Evolutionary conservation across 257 asterid genomes (phyloP).

Genomic region (Anisodus tanguticus): DNA sequence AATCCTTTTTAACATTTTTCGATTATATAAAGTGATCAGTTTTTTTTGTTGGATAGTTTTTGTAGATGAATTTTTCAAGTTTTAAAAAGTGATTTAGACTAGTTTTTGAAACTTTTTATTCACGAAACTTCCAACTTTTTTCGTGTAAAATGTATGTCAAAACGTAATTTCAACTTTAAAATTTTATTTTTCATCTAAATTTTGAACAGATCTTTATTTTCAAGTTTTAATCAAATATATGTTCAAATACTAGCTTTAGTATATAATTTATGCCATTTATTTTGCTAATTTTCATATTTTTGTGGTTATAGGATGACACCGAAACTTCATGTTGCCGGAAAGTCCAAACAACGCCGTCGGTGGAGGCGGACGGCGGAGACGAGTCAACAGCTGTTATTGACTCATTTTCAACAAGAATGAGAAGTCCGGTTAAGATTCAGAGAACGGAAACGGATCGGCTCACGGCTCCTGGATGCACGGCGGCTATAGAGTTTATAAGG

Average conservation of each 20-base stretch:
- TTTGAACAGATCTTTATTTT: too few species aligned
- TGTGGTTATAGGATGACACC: constrained; percentile 39
- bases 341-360: constrained; percentile 22
- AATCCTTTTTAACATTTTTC: too few species aligned
- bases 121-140: too few species aligned
- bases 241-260: too few species aligned
- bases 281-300: not conserved
- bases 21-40: not conserved
- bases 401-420: not conserved
- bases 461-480: constrained; percentile 27
- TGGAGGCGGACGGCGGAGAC: constrained; percentile 21
- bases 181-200: too few species aligned
- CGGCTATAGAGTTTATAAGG: constrained; percentile 38
- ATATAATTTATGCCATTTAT: not conserved
- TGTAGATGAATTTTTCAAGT: not conserved
- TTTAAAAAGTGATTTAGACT: too few species aligned
- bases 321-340: constrained; percentile 26
- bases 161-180: too few species aligned
- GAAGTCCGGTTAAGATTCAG: constrained; percentile 33
- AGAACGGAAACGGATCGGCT: constrained; percentile 32
- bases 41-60: too few species aligned
- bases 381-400: not conserved
- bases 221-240: too few species aligned
- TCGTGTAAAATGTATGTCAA: too few species aligned
- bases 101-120: too few species aligned